Conservation (phyloP, 306 rosid species). For the Dryas drummondii region DNA sequence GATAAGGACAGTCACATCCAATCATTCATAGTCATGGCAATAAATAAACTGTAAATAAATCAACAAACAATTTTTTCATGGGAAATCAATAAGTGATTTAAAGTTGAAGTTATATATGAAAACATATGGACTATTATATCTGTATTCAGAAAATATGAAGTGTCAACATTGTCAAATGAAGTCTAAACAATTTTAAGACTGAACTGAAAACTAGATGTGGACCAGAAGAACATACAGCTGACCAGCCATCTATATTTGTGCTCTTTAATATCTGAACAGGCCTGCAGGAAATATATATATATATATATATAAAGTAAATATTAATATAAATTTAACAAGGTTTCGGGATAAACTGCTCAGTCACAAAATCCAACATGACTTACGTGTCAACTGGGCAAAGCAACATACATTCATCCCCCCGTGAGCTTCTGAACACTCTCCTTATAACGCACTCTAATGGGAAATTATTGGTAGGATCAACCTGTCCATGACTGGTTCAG, state of each 20-base stretch:
- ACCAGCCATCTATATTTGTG: constrained; percentile 77
- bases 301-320: constrained; percentile 11
- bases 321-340: constrained; percentile 11
- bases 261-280: constrained; percentile 80
- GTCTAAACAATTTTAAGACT: constrained; percentile 14
- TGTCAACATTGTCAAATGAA: not conserved
- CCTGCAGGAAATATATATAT: constrained; percentile 43
- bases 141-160: not conserved
- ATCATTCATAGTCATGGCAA: not conserved
- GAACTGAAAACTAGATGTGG: constrained; percentile 23
- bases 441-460: constrained; percentile 85
- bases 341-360: constrained; percentile 9
- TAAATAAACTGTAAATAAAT: not conserved
- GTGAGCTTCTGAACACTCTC: constrained; percentile 79
- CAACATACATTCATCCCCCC: constrained; percentile 76
- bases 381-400: constrained; percentile 91
- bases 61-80: not conserved
- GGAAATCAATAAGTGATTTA: not conserved
- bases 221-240: constrained; percentile 66
- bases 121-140: not conserved
- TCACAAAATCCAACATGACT: constrained; percentile 30
- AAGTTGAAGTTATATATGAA: not conserved
- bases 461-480: constrained; percentile 67
- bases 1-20: no score
- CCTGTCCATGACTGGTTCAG: constrained; percentile 48